Percentiles rank a stretch among this genome's conserved stretches.
These are phyloP conservation scores for Leptographium radiaticola DNA, from an alignment of 2,329 filamentous ascomycete species.

Conservation along the genomic window DNA sequence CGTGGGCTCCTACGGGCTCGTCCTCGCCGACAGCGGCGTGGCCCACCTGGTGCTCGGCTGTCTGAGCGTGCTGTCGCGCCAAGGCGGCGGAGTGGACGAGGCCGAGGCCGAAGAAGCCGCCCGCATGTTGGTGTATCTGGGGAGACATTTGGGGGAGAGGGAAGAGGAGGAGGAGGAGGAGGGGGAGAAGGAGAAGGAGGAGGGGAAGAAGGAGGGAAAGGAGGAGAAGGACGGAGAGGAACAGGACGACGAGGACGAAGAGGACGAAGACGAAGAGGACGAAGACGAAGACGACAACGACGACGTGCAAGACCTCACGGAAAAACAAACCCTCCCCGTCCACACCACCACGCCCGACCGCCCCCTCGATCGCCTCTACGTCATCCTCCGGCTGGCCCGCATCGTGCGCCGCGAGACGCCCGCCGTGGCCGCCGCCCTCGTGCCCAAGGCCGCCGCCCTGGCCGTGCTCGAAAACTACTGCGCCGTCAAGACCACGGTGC, in stretches of 20 bases:
- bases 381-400: conserved; percentile 66
- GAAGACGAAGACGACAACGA: too few relatives aligned
- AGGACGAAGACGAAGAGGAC: not conserved
- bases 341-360: not conserved
- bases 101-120: conserved; percentile 65
- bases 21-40: conserved; percentile 52
- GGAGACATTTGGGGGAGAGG: conserved; percentile 45
- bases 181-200: conserved; percentile 23
- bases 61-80: conserved; percentile 42
- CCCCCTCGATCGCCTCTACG: conserved; percentile 36
- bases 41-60: conserved; percentile 38
- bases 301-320: too few relatives aligned
- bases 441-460: conserved; percentile 64
- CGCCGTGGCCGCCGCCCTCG: conserved; percentile 48
- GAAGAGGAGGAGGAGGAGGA: conserved; percentile 28
- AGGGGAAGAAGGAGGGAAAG: conserved; percentile 16
- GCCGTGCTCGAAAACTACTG: conserved; percentile 60
- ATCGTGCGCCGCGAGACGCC: conserved; percentile 65
- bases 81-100: conserved; percentile 46
- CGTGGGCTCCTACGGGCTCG: conserved; percentile 56
- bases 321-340: too few relatives aligned
- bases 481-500: conserved; percentile 34
- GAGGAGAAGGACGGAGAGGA: not conserved
- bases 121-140: conserved; percentile 74
- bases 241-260: not conserved